Base-by-base conservation (phyloP, 345 rosid species). In the Excoecaria agallocha region DNA sequence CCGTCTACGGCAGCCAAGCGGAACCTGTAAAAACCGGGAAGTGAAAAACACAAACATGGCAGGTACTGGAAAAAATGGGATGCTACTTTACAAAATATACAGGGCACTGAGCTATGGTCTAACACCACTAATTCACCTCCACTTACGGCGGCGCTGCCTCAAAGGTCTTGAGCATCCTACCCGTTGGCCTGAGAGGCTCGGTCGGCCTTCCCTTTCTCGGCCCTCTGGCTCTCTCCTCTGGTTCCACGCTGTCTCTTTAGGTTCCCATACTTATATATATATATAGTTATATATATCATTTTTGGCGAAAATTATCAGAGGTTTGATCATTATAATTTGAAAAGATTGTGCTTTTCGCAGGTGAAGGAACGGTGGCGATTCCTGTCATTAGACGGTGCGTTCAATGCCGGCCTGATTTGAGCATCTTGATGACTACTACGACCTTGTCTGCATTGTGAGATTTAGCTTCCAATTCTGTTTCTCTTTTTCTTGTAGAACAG, bases 361-460 rank as follows among this genome's bases (percentile, higher is more conserved):
- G 98, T 73, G 98, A 92, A 84, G 97, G 97, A 80, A 92, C 92
- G 95, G 97, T 92, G 55, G 90, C 90, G 15, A 87, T 94, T 85
- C 97, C 97, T 1, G 92, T 94, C 37, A 87, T 94, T 66, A 86
- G 76, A 79, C 80, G 63, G 38, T 90, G 92, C 77, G 66, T 76
- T 66, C 85, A 75, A 19, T 58, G 68, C 76, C 79, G 92, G 77
- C 90, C 92, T 25, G 85, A 86, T 22, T 67, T 88, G 59, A 87
- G 73, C 75, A 84, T 94, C 74, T 79, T 94, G 77, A 82, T 94
- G 92, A 94, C 97, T 11, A 90, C 97, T 3, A 76, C 97, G 13
- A 89, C 89, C 0, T 35, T 86, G 35, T 89, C 97, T 74, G 92
- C 97, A 12, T 88, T 89, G 97, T 92, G 84, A 80, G 86, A 35